A percentile compares a stretch with the other conserved stretches of the same genome.
phyloP scores from a whole-genome alignment of 768 basidiomycete genomes.

The Russula emetica region DNA sequence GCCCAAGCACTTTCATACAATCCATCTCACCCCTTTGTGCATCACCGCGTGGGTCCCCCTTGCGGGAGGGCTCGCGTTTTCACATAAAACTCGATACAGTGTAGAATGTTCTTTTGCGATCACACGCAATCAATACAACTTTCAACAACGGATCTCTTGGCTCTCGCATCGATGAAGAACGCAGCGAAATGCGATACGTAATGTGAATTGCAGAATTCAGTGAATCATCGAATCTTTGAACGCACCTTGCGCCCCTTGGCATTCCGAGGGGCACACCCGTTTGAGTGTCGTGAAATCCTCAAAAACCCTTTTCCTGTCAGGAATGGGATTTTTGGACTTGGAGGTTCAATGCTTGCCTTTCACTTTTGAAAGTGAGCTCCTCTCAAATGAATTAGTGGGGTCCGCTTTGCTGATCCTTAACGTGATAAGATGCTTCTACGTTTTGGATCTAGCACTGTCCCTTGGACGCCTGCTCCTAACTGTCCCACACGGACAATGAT shows the following conservation, averaged over 20 bases:
- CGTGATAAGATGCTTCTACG: constrained; percentile 52
- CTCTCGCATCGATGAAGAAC: constrained; percentile 32
- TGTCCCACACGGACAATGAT: neutral
- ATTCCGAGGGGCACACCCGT: constrained; percentile 72
- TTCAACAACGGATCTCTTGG: constrained; percentile 56
- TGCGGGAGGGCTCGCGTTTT: neutral
- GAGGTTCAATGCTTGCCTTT: constrained; percentile 38
- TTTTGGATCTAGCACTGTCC: neutral
- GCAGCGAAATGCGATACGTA: constrained; percentile 73
- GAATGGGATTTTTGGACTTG: constrained; percentile 32
- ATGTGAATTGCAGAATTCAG: constrained; percentile 79
- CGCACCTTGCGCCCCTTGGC: constrained; percentile 73
- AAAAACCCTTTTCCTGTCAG: constrained; percentile 25
- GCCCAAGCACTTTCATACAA: constrained; percentile 26
- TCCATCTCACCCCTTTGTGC: constrained; percentile 47
- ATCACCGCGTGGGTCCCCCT: constrained; percentile 29
- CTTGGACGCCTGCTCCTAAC: neutral
- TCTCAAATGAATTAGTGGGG: constrained; percentile 21
- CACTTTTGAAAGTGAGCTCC: too few relatives aligned
- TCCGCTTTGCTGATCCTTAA: constrained; percentile 27
- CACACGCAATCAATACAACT: constrained; percentile 37
- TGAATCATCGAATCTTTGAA: constrained; percentile 73
- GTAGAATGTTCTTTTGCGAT: constrained; percentile 16
- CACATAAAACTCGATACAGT: neutral
- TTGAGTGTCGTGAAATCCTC: constrained; percentile 67